phyloP scores from a whole-genome alignment of 352 stramenopile genomes.

The Phytopythium aichiense region DNA sequence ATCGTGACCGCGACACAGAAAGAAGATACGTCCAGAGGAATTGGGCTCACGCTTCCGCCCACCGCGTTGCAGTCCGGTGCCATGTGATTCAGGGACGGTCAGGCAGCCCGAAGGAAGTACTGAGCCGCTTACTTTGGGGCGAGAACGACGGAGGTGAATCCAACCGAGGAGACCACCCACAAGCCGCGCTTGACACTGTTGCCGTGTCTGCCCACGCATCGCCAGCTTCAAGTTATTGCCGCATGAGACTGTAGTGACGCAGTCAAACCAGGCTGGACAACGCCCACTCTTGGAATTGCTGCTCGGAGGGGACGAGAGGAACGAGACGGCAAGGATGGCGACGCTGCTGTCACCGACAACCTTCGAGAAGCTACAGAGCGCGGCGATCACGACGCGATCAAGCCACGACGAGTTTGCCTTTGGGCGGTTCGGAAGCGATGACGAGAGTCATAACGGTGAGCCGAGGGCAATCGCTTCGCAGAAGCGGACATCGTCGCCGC shows the following conservation, averaged over 20 bases:
- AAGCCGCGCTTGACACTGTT: background rate
- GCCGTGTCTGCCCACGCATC: background rate
- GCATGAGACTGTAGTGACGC: background rate
- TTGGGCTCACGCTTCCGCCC: background rate
- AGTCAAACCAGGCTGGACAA: too few species aligned
- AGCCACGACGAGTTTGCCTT: slow-evolving; percentile 12
- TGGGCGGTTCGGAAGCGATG: background rate
- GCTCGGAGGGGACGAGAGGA: background rate
- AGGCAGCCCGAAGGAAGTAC: background rate
- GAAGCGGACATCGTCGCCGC: background rate
- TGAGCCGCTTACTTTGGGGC: background rate
- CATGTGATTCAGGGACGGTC: background rate
- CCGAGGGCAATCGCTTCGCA: background rate
- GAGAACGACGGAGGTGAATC: background rate
- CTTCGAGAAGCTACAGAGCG: slow-evolving; percentile 16
- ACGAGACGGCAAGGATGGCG: background rate
- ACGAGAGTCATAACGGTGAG: background rate
- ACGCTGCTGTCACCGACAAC: slow-evolving; percentile 19
- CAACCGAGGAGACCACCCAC: background rate
- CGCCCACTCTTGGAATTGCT: background rate
- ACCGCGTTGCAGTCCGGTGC: background rate
- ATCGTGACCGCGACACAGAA: background rate
- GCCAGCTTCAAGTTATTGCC: background rate
- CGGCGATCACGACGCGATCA: slow-evolving; percentile 32
- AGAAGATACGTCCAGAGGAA: background rate